Conservation (phyloP, 2,329 filamentous ascomycete genomes). For the Grosmannia huntii region DNA sequence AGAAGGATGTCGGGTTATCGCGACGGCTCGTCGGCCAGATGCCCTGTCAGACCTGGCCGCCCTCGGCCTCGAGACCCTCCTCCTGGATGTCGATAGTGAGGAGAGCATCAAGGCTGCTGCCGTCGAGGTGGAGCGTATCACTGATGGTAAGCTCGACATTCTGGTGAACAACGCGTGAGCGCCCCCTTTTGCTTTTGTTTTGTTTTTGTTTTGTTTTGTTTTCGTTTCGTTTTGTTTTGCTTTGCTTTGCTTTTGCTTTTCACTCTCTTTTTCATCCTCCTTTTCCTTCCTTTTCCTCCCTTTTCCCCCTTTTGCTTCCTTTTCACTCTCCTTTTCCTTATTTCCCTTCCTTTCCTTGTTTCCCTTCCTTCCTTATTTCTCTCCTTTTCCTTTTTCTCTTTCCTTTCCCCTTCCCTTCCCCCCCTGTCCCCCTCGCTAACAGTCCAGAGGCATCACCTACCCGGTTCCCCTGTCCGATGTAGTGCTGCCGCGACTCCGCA, state of each 20-base stretch:
- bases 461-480: conserved; percentile 38
- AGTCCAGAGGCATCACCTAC: conserved; percentile 19
- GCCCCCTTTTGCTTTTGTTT: background rate
- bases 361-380: too few relatives aligned
- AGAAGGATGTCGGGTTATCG: conserved; percentile 25
- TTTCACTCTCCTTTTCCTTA: too few relatives aligned
- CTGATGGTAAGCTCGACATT: conserved; percentile 37
- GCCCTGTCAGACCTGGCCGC: conserved; percentile 17
- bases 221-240: too few relatives aligned
- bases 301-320: too few relatives aligned
- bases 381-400: background rate
- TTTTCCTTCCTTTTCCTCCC: too few relatives aligned
- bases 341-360: too few relatives aligned
- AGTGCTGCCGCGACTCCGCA: conserved; percentile 34
- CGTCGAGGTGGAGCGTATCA: conserved; percentile 19
- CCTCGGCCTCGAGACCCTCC: conserved; percentile 15
- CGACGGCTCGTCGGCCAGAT: conserved; percentile 23
- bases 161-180: conserved; percentile 46
- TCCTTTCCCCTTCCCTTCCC: too few relatives aligned
- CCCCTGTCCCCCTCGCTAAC: too few relatives aligned
- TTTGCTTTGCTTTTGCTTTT: too few relatives aligned
- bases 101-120: conserved; percentile 19
- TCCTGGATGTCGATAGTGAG: conserved; percentile 18
- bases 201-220: too few relatives aligned
- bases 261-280: too few relatives aligned